Base-by-base conservation (phyloP, 495 filamentous ascomycete species). In the Chaetomium fimeti region DNA sequence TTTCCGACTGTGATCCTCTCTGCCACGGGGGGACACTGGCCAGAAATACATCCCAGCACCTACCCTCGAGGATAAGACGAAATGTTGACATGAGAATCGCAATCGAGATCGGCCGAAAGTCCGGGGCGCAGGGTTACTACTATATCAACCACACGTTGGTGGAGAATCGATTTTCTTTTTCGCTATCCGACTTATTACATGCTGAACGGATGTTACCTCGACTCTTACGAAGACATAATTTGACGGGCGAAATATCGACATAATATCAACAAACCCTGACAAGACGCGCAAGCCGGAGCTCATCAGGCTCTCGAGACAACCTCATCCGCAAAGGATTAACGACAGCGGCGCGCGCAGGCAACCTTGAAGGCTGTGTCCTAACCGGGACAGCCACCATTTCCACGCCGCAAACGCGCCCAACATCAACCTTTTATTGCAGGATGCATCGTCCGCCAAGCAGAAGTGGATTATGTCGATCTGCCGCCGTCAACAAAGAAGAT, bases 391-490 rank as follows among this genome's bases (percentile, higher is more conserved):
- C 45, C 18, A 20, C 45, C 45, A 12, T 18, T 8, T 32, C n/a
- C n/a, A 24, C 32, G 53, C 53, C 53, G 53, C 53, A 24, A 40
- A 12, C 29, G n/a, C 27, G 53, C 53, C 32, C 27, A 20, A 53
- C 25, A 53, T 36, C 7, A 36, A 11, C 6, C 32, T 9, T 51
- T 51, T 51, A 51, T 51, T 54, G 51, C 51, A 54, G 28, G 24
- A 52, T 52, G 49, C 22, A 52, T 52, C 28, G n/a, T 16, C 13
- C 5, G 29, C 28, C 49, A 52, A 18, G 59, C 11, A 24, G 24
- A 57, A 40, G 59, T 58, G 42, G 38, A 59, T 47, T 18, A 59
- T 32, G 22, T 20, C 64, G 64, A 66, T 61, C 52, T 66, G 58
- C 57, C 64, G 58, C 58, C 9, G 3, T 36, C 22, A 51, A 28